Conservation (phyloP, 2,329 filamentous ascomycete genomes). For the Orbilia brochopaga region DNA sequence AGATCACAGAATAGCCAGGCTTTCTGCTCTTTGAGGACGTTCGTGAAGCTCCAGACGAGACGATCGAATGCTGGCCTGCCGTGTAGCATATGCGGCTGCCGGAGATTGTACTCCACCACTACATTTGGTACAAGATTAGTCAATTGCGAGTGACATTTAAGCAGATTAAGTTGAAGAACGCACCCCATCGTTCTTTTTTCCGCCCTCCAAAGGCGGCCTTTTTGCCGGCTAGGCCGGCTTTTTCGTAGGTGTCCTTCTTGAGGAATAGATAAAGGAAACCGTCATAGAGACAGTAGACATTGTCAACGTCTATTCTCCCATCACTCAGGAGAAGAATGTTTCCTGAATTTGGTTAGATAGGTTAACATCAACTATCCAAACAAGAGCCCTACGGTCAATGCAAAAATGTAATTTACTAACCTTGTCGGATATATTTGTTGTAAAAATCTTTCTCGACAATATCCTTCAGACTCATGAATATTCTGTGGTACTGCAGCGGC, state of each 20-base stretch:
- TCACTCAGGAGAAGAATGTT: constrained; percentile 84
- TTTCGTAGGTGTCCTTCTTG: constrained; percentile 80
- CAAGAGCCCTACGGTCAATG: too few species aligned
- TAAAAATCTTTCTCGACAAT: constrained; percentile 79
- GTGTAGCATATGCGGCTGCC: constrained; percentile 74
- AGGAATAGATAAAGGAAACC: constrained; percentile 79
- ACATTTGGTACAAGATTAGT: constrained; percentile 7
- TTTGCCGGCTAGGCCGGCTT: constrained; percentile 77
- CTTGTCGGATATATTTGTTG: constrained; percentile 80
- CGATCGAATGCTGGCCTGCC: constrained; percentile 84
- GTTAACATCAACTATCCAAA: constrained; percentile 17
- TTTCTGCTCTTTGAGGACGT: constrained; percentile 71
- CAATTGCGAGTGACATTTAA: constrained; percentile 40
- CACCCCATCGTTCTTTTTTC: constrained; percentile 75
- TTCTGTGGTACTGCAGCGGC: constrained; percentile 65
- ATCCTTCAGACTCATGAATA: constrained; percentile 74
- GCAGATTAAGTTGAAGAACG: background rate
- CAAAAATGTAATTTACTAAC: constrained; percentile 59
- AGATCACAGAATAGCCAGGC: constrained; percentile 81
- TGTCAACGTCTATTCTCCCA: constrained; percentile 72
- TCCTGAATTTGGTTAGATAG: constrained; percentile 61
- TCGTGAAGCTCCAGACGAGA: constrained; percentile 76
- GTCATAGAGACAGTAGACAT: constrained; percentile 72
- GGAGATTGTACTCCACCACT: constrained; percentile 80
- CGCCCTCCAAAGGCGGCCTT: constrained; percentile 64